These are phyloP conservation scores for Botryotinia calthae DNA, from an alignment of 2,329 filamentous ascomycete genomes.

Conservation along the genomic window DNA sequence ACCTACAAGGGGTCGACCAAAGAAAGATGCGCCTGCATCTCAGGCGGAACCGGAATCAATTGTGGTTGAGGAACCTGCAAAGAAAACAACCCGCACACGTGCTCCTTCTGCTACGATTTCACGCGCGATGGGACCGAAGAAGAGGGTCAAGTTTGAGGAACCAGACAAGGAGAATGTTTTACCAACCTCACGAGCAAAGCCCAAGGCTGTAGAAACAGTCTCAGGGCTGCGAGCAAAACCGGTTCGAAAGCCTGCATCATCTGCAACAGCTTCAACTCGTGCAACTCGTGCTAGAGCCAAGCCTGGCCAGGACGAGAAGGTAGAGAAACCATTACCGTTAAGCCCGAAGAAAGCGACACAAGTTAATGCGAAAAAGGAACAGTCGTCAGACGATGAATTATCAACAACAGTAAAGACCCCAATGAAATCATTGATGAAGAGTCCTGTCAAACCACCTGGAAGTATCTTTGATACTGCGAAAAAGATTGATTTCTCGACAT, in stretches of 20 bases:
- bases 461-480: conserved; percentile 38
- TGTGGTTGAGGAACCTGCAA: conserved; percentile 40
- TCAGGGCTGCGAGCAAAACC: conserved; percentile 47
- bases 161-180: conserved; percentile 63
- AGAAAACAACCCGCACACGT: conserved; percentile 42
- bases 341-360: conserved; percentile 66
- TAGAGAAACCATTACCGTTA: conserved; percentile 50
- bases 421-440: conserved; percentile 53
- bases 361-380: conserved; percentile 47
- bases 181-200: conserved; percentile 44
- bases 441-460: conserved; percentile 51
- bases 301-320: conserved; percentile 35
- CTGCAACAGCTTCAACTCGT: conserved; percentile 31
- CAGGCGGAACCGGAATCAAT: conserved; percentile 26
- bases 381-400: conserved; percentile 59
- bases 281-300: conserved; percentile 37
- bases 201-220: conserved; percentile 38
- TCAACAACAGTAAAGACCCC: conserved; percentile 51
- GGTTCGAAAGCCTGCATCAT: conserved; percentile 47
- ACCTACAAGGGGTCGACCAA: conserved; percentile 33
- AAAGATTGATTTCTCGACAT: conserved; percentile 40
- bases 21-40: conserved; percentile 32
- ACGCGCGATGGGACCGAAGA: conserved; percentile 52
- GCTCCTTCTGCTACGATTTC: conserved; percentile 38
- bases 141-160: conserved; percentile 59